phyloP scores from a whole-genome alignment of 371 early-diverging fungal genomes.

The Smittium culicis region DNA sequence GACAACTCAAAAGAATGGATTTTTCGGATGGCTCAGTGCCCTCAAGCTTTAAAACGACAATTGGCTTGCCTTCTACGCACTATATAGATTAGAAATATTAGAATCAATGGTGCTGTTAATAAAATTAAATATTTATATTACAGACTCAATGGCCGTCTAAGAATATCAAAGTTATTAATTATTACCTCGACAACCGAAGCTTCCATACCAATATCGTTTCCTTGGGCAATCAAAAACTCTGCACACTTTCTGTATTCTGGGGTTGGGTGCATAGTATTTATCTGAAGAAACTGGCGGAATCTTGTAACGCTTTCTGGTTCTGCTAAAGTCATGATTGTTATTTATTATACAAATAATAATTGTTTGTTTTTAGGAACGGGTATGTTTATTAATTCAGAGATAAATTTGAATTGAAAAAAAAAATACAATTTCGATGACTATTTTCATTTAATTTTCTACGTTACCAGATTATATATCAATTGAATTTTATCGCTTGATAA shows the following conservation, averaged over 20 bases:
- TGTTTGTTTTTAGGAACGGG: too few species aligned
- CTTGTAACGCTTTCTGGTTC: constrained; percentile 36
- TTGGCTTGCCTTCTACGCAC: constrained; percentile 46
- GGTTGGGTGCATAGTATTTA: constrained; percentile 62
- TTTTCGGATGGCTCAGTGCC: constrained; percentile 40
- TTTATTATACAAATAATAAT: too few species aligned
- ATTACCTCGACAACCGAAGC: constrained; percentile 36
- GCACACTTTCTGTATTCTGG: constrained; percentile 52
- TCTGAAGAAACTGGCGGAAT: constrained; percentile 59
- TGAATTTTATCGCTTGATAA: too few species aligned
- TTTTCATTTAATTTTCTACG: too few species aligned
- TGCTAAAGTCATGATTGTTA: not conserved
- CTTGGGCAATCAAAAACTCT: constrained; percentile 41
- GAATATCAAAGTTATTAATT: too few species aligned
- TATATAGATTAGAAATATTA: not conserved
- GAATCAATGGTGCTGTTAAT: not conserved
- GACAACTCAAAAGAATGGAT: constrained; percentile 55
- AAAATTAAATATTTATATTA: not conserved
- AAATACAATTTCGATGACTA: too few species aligned
- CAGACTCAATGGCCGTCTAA: not conserved
- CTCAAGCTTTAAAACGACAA: constrained; percentile 48
- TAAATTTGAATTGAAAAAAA: too few species aligned
- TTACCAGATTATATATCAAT: too few species aligned
- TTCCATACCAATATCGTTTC: constrained; percentile 46
- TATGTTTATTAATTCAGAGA: too few species aligned